Base-by-base conservation (phyloP, 441 rosid genomes). In the Bruguiera hainesii region DNA sequence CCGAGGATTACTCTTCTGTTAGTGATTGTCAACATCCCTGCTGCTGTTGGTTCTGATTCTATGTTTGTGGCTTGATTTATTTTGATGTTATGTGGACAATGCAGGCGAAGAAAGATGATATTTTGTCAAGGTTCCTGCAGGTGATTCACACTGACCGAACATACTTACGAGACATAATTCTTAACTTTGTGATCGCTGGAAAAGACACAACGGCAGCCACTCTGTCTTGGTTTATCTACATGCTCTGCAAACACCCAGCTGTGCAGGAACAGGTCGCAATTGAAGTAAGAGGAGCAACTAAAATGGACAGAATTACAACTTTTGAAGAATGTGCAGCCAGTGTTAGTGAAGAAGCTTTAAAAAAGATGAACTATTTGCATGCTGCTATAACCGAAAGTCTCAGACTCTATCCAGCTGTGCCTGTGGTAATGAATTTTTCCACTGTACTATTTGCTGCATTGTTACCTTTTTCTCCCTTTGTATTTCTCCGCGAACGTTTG, bases 131-230 rank as follows among this genome's bases (percentile, higher is more conserved):
- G 75, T 82, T 82, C 73, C 76, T 82, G 60, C 79, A 73, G 70
- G 72, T 64, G 60, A 64, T 58, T 8, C 73, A 67, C 55, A 68
- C 62, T 6, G 82, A 80, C 65, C 73, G 52, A 35, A 82, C 50
- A 46, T 82, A 77, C 61, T 60, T 84, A n/a, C 68, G 85, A 33
- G 86, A 85, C 52, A 85, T 82, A 56, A 77, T 81, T 66, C 82
- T 85, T 15, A 79, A 69, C 68, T 80, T 82, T 69, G 71, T 81
- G 4, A 79, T 79, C 64, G 89, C 86, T 28, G 86, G 86, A 5
- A 85, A 82, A 76, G 85, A 85, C 74, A 82, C 89, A 8, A 85
- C 89, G 7, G 86, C 86, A 37, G 73, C 79, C 46, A 16, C 89
- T 63, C 80, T 85, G 6, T 82, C 89, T 29, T 85, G 89, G 89